Evolutionary conservation across 2,329 filamentous ascomycete species (phyloP), one percentile per base, ranked within the genome.

Genomic region (Hypoxylon sp.): DNA sequence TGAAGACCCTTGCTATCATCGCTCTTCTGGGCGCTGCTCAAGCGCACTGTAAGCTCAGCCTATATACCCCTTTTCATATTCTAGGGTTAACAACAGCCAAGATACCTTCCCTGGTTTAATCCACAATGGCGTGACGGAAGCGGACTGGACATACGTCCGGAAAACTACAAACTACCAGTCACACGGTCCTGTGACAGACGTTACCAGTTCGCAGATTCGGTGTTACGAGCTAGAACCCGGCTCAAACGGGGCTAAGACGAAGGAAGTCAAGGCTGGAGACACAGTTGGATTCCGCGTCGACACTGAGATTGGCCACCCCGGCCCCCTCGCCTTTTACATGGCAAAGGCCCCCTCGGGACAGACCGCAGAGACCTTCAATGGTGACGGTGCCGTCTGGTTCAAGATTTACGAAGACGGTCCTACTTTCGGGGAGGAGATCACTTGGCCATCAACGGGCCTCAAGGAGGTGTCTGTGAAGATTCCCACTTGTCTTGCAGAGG

Each of bases 81-180:
- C 21, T 39, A 13, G 8, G 57, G 48, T 69, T 75, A 57, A 76
- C 55, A 11, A 5, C 39, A 32, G 42, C 35, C 44, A 24, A 76
- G 74, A 76, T 66, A 76, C 74, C 10, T 76, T 75, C 66, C 74
- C 74, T 10, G 74, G 71, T 17, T 63, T 76, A n/a, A 56, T 75
- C 42, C 71, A 75, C 63, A 68, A 69, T 19, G 73, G 72, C 55
- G 68, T 69, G 10, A 75, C 74, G 3, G 70, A 74, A 47, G 67
- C 62, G 1, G 78, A 80, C 67, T 81, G 79, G 79, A 75, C 73
- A 1, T 76, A 68, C 31, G 73, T 81, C 46, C 75, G 80, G 21
- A 74, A 80, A 70, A 81, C 80, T 27, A 79, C 80, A 29, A 81
- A 81, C 72, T 78, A 77, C 71, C 74, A 80, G 63, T 74, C 72